Base-by-base conservation (phyloP, 768 basidiomycete species). In the Tricholoma saponaceum region DNA sequence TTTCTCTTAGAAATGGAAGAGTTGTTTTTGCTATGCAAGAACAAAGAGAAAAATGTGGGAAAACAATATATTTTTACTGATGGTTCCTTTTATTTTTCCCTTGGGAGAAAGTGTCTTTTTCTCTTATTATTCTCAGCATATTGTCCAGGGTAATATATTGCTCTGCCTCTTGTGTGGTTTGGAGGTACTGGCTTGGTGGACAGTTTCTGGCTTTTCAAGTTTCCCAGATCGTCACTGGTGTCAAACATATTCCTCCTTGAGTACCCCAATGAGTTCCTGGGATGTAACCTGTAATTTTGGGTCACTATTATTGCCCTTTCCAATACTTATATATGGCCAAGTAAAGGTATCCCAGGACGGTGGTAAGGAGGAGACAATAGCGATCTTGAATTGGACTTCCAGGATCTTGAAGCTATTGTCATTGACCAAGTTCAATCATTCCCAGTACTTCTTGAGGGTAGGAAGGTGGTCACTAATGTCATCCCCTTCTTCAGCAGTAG, bases 361-460 rank as follows among this genome's bases (percentile, higher is more conserved):
- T n/a, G 55, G 55, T 20, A 55, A 46, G 18, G 55, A 55, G n/a
- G 46, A 43, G 14, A 46, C 4, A 13, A 55, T 47, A 20, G 33
- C 33, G 30, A 47, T 33, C 22, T 55, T 55, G 55, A 55, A 55
- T 35, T 32, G 46, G 6, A 35, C 16, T 9, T 55, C 55, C 8
- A 43, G 22, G 20, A 49, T 49, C 23, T 39, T 49, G 51, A 58
- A 52, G 51, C 10, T 23, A 23, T 5, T 28, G 20, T 52, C 33
- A 28, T 52, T 8, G 3, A 52, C 35, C 20, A 52, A 37, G 30
- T 52, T 52, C 1, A 52, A 18, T 5, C 18, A 26, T 32, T 52
- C 32, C 32, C 51, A 52, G 10, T 52, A 52, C 13, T 37, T 33
- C 18, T 52, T 52, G 20, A 52, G 30, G 10, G 30, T 52, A 6